phyloP scores from a whole-genome alignment of 1,139 yeast genomes.

The Blastobotrys arbuscula region DNA sequence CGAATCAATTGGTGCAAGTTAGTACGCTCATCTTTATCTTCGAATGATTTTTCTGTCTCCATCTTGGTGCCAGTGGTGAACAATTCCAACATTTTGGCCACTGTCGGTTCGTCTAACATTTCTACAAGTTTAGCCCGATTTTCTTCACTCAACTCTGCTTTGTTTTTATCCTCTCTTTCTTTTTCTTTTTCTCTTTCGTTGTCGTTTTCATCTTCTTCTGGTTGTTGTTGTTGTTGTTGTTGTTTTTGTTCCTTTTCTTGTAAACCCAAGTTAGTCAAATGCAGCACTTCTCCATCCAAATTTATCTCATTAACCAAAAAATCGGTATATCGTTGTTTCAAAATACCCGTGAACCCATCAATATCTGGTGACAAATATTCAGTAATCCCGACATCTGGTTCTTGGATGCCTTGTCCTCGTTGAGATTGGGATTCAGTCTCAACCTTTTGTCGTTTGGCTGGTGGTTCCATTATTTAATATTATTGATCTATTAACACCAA shows the following conservation, averaged over 20 bases:
- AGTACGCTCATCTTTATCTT: constrained; percentile 68
- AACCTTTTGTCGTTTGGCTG: constrained; percentile 4
- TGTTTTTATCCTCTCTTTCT: constrained; percentile 19
- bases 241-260: constrained; percentile 50
- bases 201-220: constrained; percentile 41
- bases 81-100: constrained; percentile 46
- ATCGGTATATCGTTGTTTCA: constrained; percentile 91
- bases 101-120: constrained; percentile 51
- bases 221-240: constrained; percentile 50
- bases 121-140: constrained; percentile 40
- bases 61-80: constrained; percentile 53
- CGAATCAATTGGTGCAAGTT: constrained; percentile 71
- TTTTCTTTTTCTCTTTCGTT: constrained; percentile 34
- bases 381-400: constrained; percentile 80
- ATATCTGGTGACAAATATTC: constrained; percentile 51
- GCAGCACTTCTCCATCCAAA: constrained; percentile 62
- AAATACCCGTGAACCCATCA: constrained; percentile 67
- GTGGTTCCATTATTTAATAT: constrained; percentile 6
- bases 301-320: constrained; percentile 88
- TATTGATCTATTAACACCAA: too few species aligned
- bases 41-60: constrained; percentile 53
- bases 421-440: background rate
- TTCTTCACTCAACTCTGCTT: constrained; percentile 29
- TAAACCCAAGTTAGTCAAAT: constrained; percentile 68
- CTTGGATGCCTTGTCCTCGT: constrained; percentile 41